Base-by-base conservation (phyloP, 495 filamentous ascomycete species). In the Corynascus novoguineensis region DNA sequence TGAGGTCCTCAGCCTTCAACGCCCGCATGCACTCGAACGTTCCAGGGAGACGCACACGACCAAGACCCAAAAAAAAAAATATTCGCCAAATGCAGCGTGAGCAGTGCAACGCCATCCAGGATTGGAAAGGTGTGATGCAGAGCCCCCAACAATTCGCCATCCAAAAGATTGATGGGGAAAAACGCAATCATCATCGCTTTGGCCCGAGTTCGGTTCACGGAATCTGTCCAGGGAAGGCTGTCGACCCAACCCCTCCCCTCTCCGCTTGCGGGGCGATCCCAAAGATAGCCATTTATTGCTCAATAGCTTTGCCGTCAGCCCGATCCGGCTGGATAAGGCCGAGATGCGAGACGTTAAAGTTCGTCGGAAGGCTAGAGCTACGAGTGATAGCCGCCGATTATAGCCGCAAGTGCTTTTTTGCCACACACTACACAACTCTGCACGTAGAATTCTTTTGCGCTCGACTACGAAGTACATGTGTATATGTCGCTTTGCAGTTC, bases 101-200 rank as follows among this genome's bases (percentile, higher is more conserved):
- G 10, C 6, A 24, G 19, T n/a, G 21, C 22, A 27, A 37, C 48
- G 34, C 48, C 28, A 49, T 21, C 28, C 49, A n/a, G 14, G 17
- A 28, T 10, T 7, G 49, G 49, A 52, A 52, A 53, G 25, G 51
- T n/a, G 28, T n/a, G 5, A 24, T 34, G 38, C 38, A 45, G 28
- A 28, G 24, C 24, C 34, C 27, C 25, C 51, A 53, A 53, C 38
- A 32, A 44, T 52, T 52, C 24, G 50, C 35, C 50, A 41, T 41
- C 22, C 17, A 12, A 5, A 41, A 4, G 21, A 50, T 15, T 25
- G 48, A 15, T 37, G 48, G 17, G 48, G 29, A 35, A 3, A 32
- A 3, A n/a, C n/a, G n/a, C n/a, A n/a, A n/a, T n/a, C n/a, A n/a
- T n/a, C n/a, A n/a, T n/a, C n/a, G n/a, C n/a, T n/a, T n/a, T n/a